A percentile compares a stretch with the other conserved stretches of the same genome.
These are phyloP conservation scores for Paecilomyces sp. DNA, from an alignment of 2,329 filamentous ascomycete species.

Conservation along the genomic window DNA sequence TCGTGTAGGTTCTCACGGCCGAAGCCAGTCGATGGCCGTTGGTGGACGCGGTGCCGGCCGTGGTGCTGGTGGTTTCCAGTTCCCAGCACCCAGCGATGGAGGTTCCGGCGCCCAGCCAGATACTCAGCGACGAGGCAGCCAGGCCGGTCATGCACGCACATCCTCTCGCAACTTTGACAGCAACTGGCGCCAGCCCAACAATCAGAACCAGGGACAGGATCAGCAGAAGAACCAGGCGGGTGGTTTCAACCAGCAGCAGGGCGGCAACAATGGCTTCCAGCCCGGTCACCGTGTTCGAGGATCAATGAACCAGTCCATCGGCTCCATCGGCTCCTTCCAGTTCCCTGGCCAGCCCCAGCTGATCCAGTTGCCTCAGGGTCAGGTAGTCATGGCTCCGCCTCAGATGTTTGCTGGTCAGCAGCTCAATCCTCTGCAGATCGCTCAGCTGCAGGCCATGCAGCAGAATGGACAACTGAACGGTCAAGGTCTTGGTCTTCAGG, in stretches of 20 bases:
- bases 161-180: conserved; percentile 92
- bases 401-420: conserved; percentile 80
- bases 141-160: conserved; percentile 67
- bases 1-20: conserved; percentile 63
- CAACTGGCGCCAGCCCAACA: conserved; percentile 87
- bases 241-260: conserved; percentile 63
- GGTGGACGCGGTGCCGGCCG: conserved; percentile 60
- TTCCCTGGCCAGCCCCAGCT: conserved; percentile 82
- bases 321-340: conserved; percentile 77
- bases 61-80: conserved; percentile 67
- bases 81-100: conserved; percentile 52
- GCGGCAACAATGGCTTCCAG: conserved; percentile 69
- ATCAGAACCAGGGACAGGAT: conserved; percentile 38
- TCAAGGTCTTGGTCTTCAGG: conserved; percentile 60
- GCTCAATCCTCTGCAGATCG: conserved; percentile 79
- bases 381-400: conserved; percentile 71
- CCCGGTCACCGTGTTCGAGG: conserved; percentile 81
- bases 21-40: conserved; percentile 45
- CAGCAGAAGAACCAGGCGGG: conserved; percentile 51
- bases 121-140: conserved; percentile 68
- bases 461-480: conserved; percentile 80
- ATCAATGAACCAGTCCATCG: conserved; percentile 81
- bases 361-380: conserved; percentile 74
- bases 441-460: conserved; percentile 86
- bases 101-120: conserved; percentile 48